Evolutionary conservation across 257 asterid species (phyloP).

Genomic region (Solanum sejunctum): DNA sequence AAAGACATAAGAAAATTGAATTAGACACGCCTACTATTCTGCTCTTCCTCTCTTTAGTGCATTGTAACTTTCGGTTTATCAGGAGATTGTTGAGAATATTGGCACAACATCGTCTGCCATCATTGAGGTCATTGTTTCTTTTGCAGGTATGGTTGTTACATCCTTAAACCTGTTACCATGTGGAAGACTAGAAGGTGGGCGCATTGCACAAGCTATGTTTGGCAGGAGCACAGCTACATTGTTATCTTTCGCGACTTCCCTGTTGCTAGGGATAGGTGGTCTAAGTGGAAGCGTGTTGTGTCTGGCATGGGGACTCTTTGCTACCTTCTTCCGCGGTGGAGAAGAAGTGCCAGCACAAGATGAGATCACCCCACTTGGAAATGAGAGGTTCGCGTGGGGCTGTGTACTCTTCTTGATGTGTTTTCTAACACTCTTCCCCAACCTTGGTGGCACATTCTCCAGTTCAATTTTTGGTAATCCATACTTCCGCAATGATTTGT

Average conservation of each 20-base stretch:
- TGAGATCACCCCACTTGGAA: conserved; percentile 76
- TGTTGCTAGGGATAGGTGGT: conserved; percentile 70
- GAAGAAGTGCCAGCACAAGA: conserved; percentile 86
- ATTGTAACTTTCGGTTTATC: too few species aligned
- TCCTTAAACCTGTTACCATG: conserved; percentile 79
- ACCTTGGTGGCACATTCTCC: conserved; percentile 76
- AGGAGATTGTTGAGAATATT: background rate
- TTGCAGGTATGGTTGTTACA: conserved; percentile 82
- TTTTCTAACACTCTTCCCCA: conserved; percentile 84
- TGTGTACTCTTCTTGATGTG: conserved; percentile 68
- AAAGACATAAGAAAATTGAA: background rate
- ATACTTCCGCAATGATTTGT: conserved; percentile 55
- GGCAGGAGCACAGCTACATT: conserved; percentile 53
- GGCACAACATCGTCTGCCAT: background rate
- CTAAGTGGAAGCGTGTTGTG: conserved; percentile 81
- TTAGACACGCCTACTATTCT: too few species aligned
- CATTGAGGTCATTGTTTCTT: background rate
- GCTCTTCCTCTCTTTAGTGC: too few species aligned
- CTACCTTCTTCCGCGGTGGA: conserved; percentile 83
- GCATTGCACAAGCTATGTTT: conserved; percentile 80
- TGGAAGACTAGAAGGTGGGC: conserved; percentile 91
- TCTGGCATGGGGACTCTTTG: conserved; percentile 79
- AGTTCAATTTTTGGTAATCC: conserved; percentile 67
- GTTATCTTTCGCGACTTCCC: conserved; percentile 53
- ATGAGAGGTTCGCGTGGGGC: conserved; percentile 77